Percentiles rank a stretch among this genome's conserved stretches.
phyloP scores from a whole-genome alignment of 805 yeast genomes.

The Nematodospora valgi region DNA sequence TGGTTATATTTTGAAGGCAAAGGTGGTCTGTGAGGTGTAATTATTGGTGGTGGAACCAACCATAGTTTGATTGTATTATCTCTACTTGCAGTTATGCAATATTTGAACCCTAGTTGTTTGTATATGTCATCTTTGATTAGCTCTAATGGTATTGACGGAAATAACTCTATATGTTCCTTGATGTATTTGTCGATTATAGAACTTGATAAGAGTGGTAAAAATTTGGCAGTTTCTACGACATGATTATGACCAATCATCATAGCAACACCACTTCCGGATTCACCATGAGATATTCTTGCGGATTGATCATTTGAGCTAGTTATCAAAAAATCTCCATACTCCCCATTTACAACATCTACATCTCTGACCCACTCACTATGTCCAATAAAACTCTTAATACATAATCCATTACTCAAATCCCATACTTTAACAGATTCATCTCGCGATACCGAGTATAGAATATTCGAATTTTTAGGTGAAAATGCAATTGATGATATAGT shows the following conservation, averaged over 20 bases:
- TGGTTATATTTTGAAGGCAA: slow-evolving; percentile 48
- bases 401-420: slow-evolving; percentile 68
- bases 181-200: slow-evolving; percentile 45
- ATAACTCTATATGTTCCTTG: slow-evolving; percentile 25
- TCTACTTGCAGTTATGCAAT: slow-evolving; percentile 75
- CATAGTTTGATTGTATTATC: slow-evolving; percentile 74
- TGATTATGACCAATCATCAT: slow-evolving; percentile 75
- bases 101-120: slow-evolving; percentile 54
- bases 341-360: slow-evolving; percentile 39
- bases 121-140: slow-evolving; percentile 26
- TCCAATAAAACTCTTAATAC: slow-evolving; percentile 62
- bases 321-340: slow-evolving; percentile 51
- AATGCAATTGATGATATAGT: slow-evolving; percentile 66
- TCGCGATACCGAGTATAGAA: slow-evolving; percentile 59
- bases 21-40: slow-evolving; percentile 54
- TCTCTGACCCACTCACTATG: slow-evolving; percentile 89
- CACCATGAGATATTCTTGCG: slow-evolving; percentile 61
- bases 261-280: slow-evolving; percentile 64
- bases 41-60: slow-evolving; percentile 66
- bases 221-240: slow-evolving; percentile 71
- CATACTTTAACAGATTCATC: slow-evolving; percentile 61
- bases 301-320: slow-evolving; percentile 81
- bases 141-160: slow-evolving; percentile 31
- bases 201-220: slow-evolving; percentile 57
- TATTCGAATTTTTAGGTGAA: slow-evolving; percentile 42